phyloP scores from a whole-genome alignment of 192 early-diverging fungal genomes.

The Phycomyces blakesleeanus region DNA sequence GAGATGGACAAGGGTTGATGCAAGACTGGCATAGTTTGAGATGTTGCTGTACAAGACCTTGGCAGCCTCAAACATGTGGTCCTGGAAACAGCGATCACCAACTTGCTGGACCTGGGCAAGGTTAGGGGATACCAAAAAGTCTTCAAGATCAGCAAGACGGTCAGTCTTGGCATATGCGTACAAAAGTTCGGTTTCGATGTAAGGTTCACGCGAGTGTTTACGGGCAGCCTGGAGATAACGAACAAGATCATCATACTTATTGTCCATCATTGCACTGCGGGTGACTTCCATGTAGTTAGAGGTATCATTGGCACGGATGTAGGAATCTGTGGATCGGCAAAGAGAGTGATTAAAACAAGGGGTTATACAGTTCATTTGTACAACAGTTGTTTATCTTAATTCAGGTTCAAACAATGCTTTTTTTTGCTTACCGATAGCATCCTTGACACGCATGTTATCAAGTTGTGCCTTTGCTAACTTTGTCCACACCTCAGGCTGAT shows the following conservation, averaged over 20 bases:
- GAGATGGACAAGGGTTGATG: constrained; percentile 93
- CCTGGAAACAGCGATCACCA: constrained; percentile 94
- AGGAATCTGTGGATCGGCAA: constrained; percentile 86
- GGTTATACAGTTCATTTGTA: no score
- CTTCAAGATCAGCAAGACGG: constrained; percentile 87
- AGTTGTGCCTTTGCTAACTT: constrained; percentile 94
- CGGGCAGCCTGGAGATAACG: constrained; percentile 95
- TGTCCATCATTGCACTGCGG: constrained; percentile 67
- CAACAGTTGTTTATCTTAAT: no score
- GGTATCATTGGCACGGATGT: constrained; percentile 93
- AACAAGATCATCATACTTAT: constrained; percentile 93
- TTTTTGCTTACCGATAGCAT: constrained; percentile 67
- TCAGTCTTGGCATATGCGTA: constrained; percentile 96
- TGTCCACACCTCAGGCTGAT: constrained; percentile 93
- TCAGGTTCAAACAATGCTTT: no score
- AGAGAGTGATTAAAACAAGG: no score
- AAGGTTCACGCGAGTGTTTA: constrained; percentile 90
- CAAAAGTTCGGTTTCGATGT: constrained; percentile 92
- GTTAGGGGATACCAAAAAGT: constrained; percentile 89
- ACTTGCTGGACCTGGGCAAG: constrained; percentile 90
- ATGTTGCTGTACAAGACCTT: constrained; percentile 93
- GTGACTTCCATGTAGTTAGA: constrained; percentile 89
- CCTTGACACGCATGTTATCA: constrained; percentile 84
- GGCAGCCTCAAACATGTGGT: constrained; percentile 89
- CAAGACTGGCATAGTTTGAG: constrained; percentile 95